A percentile compares a stretch with the other conserved stretches of the same genome.
Conservation (phyloP, 2,329 filamentous ascomycete species). For the Xylaria sp. region DNA sequence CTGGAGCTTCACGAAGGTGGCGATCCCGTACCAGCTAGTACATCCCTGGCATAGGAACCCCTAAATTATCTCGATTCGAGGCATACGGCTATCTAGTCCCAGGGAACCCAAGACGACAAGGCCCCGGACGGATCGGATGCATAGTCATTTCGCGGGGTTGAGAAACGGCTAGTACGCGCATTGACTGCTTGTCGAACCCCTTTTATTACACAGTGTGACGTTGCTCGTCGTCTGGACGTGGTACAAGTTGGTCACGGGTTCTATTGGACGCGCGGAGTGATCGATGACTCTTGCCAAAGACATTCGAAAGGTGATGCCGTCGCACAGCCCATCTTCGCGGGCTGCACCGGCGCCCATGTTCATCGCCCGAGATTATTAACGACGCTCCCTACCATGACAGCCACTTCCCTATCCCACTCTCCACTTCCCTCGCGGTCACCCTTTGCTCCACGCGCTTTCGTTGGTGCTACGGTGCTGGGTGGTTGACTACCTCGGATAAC, state of each 20-base stretch:
- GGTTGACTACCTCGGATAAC: conserved; percentile 71
- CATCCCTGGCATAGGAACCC: not conserved
- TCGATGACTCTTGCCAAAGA: not conserved
- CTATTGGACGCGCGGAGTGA: not conserved
- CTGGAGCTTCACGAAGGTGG: not conserved
- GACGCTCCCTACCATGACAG: conserved; percentile 88
- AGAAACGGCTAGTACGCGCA: not conserved
- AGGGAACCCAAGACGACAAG: not conserved
- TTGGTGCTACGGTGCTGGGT: conserved; percentile 48
- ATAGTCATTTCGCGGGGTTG: not conserved
- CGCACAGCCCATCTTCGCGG: not conserved
- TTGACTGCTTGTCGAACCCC: not conserved
- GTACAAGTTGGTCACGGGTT: not conserved
- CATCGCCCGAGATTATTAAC: conserved; percentile 51
- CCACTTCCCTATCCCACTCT: conserved; percentile 83
- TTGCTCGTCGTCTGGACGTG: not conserved
- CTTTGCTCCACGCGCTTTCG: conserved; percentile 39
- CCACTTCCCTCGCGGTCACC: conserved; percentile 42
- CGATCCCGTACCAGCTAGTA: not conserved
- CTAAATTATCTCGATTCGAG: not conserved
- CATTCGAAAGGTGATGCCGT: not conserved
- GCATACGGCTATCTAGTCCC: not conserved
- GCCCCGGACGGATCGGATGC: not conserved
- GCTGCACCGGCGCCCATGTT: conserved; percentile 1
- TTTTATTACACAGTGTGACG: not conserved